These are phyloP conservation scores for Saitozyma podzolica DNA, from an alignment of 768 basidiomycete genomes.

Conservation along the genomic window DNA sequence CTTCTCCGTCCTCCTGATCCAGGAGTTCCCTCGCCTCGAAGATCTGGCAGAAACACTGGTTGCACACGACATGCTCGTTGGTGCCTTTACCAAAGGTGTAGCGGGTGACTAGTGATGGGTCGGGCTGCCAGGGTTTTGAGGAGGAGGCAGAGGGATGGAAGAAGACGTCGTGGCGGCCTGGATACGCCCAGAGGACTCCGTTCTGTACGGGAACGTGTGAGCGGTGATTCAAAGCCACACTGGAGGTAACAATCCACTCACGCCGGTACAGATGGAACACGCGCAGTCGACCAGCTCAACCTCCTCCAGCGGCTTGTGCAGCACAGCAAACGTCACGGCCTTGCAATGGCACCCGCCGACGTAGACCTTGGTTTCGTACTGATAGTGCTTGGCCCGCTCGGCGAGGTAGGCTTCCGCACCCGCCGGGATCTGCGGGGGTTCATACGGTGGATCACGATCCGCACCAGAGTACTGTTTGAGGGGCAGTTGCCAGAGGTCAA, in stretches of 20 bases:
- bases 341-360: slow-evolving; percentile 26
- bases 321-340: slow-evolving; percentile 19
- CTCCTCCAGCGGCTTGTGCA: slow-evolving; percentile 11
- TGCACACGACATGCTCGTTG: slow-evolving; percentile 21
- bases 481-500: slow-evolving; percentile 20
- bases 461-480: slow-evolving; percentile 12
- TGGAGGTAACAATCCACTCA: slow-evolving; percentile 1
- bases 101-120: not conserved
- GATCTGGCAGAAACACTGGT: slow-evolving; percentile 22
- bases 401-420: slow-evolving; percentile 14
- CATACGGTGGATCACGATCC: slow-evolving; percentile 15
- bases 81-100: slow-evolving; percentile 11
- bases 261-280: slow-evolving; percentile 25
- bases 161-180: not conserved
- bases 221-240: not conserved
- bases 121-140: not conserved
- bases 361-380: slow-evolving; percentile 12
- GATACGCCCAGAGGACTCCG: slow-evolving; percentile 26
- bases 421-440: slow-evolving; percentile 8
- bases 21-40: slow-evolving; percentile 11
- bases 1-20: not conserved
- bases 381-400: not conserved
- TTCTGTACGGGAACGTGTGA: slow-evolving; percentile 14
- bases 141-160: slow-evolving; percentile 8
- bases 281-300: slow-evolving; percentile 15